Conservation (phyloP, 1,139 yeast genomes). For the Suhomyces taliae region DNA sequence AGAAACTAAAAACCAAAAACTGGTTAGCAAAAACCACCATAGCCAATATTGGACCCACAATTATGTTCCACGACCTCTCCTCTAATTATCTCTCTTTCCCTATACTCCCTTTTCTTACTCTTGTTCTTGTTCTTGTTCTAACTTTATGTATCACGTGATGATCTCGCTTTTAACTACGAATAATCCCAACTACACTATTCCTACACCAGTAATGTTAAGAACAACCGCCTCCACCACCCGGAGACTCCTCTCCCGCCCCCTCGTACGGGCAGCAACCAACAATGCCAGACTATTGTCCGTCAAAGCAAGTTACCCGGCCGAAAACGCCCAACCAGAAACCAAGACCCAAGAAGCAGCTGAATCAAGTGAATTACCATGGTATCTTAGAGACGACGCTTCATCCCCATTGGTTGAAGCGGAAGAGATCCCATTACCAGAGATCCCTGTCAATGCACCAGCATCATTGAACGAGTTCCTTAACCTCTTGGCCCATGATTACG, state of each 20-base stretch:
- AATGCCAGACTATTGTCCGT: neutral
- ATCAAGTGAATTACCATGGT: conserved; percentile 52
- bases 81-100: too few relatives aligned
- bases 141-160: neutral
- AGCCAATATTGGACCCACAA: too few relatives aligned
- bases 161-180: neutral
- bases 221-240: neutral
- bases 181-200: too few relatives aligned
- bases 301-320: neutral
- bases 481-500: conserved; percentile 58
- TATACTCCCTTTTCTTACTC: too few relatives aligned
- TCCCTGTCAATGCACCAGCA: conserved; percentile 60
- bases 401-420: conserved; percentile 35
- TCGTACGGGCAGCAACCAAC: neutral
- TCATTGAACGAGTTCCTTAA: conserved; percentile 46
- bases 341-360: neutral
- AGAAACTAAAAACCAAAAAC: too few relatives aligned
- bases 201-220: neutral
- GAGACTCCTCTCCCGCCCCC: neutral
- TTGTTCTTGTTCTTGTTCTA: too few relatives aligned
- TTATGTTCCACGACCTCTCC: too few relatives aligned
- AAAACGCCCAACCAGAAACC: neutral
- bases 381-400: conserved; percentile 52
- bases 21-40: too few relatives aligned
- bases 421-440: conserved; percentile 38